These are phyloP conservation scores for Penstemon barbatus DNA, from an alignment of 257 asterid genomes.

Conservation along the genomic window DNA sequence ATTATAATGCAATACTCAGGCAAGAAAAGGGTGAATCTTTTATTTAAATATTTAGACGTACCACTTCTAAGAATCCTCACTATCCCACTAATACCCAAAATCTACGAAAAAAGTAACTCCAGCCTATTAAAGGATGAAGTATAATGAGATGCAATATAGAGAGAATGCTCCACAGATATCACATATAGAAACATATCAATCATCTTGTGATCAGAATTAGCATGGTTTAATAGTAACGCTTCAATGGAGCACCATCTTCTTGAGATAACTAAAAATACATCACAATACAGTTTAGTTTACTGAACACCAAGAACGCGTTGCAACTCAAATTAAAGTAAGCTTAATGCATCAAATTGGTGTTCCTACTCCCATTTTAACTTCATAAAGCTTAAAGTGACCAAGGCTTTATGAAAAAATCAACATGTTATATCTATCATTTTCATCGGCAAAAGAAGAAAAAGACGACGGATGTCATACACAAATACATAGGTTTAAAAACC, in stretches of 20 bases:
- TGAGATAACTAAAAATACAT: not conserved
- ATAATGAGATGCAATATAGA: too few species aligned
- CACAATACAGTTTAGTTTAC: not conserved
- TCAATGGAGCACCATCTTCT: conserved; percentile 14
- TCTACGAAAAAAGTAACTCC: too few species aligned
- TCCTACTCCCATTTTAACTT: not conserved
- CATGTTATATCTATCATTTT: not conserved
- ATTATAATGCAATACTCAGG: too few species aligned
- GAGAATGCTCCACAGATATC: conserved; percentile 21
- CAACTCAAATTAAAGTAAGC: not conserved
- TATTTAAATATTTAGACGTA: too few species aligned
- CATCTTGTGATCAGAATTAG: not conserved
- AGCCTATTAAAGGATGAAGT: too few species aligned
- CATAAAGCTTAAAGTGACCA: not conserved
- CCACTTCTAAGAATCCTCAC: too few species aligned
- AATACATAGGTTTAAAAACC: not conserved
- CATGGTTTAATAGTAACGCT: not conserved
- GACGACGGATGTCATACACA: not conserved
- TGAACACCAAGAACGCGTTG: not conserved
- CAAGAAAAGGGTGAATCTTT: too few species aligned
- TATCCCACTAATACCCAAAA: too few species aligned
- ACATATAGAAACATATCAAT: conserved; percentile 1
- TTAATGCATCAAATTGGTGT: not conserved
- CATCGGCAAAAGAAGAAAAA: not conserved
- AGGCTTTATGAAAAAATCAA: not conserved